These are phyloP conservation scores for Globisporangium abappressorium DNA, from an alignment of 352 stramenopile genomes.

Conservation along the genomic window DNA sequence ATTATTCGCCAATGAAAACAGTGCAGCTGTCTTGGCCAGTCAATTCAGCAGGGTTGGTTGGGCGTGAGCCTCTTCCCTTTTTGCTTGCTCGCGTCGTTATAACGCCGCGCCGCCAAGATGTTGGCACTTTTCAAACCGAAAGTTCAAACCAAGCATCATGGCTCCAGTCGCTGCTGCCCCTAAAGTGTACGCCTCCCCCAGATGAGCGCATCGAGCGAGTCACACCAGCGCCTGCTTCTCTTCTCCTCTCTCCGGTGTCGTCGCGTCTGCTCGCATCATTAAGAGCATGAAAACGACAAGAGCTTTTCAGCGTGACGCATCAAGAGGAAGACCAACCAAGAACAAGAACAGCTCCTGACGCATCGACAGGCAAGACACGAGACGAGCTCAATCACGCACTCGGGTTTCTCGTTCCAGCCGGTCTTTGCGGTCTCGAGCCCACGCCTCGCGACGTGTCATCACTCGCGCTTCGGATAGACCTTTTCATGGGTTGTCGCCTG, in stretches of 20 bases:
- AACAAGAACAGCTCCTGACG: constrained; percentile 2
- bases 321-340: constrained; percentile 10
- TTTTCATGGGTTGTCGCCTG: constrained; percentile 56
- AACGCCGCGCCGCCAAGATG: background rate
- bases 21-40: constrained; percentile 26
- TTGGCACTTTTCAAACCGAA: constrained; percentile 87
- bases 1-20: constrained; percentile 32
- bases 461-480: constrained; percentile 16
- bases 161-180: constrained; percentile 58
- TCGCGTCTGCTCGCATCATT: background rate
- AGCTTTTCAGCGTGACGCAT: background rate
- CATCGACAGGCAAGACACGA: background rate
- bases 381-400: background rate
- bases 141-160: constrained; percentile 74
- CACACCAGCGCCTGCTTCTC: background rate
- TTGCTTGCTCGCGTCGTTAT: background rate
- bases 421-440: constrained; percentile 1
- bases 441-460: constrained; percentile 9
- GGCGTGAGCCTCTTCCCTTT: background rate
- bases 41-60: constrained; percentile 24
- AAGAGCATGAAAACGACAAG: background rate
- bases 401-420: background rate
- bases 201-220: background rate
- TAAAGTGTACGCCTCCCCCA: constrained; percentile 73
- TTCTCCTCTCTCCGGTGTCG: background rate